Evolutionary conservation across 805 yeast genomes (phyloP).

Genomic region (Debaryomyces castellii): DNA sequence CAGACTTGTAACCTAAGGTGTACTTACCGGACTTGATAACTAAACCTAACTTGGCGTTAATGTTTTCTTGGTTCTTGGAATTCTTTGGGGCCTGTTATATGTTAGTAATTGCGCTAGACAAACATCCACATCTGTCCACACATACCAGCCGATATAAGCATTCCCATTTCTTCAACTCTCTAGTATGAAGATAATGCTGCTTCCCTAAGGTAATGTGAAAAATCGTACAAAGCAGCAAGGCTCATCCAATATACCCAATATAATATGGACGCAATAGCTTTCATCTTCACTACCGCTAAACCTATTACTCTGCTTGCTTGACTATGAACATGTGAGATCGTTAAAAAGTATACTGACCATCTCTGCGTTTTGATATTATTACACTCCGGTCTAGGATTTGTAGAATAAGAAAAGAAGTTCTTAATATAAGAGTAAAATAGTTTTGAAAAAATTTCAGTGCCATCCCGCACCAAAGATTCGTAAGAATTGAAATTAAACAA

Average conservation of each 20-base stretch:
- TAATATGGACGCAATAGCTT: too few relatives aligned
- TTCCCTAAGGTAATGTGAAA: background rate
- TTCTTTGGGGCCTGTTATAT: constrained; percentile 84
- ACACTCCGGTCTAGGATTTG: constrained; percentile 88
- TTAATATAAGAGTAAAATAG: background rate
- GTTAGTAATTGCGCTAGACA: constrained; percentile 37
- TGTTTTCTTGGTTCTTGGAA: constrained; percentile 82
- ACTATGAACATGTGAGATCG: constrained; percentile 1
- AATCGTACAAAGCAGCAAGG: background rate
- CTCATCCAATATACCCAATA: too few relatives aligned
- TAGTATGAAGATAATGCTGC: background rate
- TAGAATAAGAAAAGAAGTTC: constrained; percentile 3
- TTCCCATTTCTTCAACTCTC: background rate
- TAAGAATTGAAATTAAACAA: background rate
- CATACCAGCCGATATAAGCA: background rate
- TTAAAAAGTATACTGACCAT: constrained; percentile 74
- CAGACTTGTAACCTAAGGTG: constrained; percentile 99
- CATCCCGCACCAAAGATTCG: constrained; percentile 1
- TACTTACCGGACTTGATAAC: constrained; percentile 99
- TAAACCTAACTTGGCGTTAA: constrained; percentile 97
- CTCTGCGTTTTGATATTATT: constrained; percentile 75
- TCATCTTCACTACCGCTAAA: too few relatives aligned
- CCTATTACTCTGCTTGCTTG: background rate
- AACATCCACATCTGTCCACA: background rate
- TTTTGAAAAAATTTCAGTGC: constrained; percentile 4